Base-by-base conservation (phyloP, 352 stramenopile species). In the Pythium coloratum region DNA sequence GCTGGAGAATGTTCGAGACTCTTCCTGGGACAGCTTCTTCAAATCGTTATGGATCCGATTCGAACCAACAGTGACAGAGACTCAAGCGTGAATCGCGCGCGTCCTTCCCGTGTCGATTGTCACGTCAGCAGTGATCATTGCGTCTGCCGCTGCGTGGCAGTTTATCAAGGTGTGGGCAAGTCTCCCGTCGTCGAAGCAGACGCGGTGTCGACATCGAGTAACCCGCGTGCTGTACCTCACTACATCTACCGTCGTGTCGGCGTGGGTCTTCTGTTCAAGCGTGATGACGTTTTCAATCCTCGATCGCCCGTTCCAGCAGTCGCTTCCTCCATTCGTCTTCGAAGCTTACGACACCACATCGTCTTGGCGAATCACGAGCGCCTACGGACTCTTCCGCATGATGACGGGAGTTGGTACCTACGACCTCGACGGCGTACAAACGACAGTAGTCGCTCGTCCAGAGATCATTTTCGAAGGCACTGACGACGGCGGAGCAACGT, bases 391-490 rank as follows among this genome's bases (percentile, higher is more conserved):
- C 9, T 97, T 97, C 65, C 77, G 92, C 6, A 75, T 73, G 18
- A 98, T 98, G 87, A 97, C 92, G 26, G 91, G 94, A 40, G 89
- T 98, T 8, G 91, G 86, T 24, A 75, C 61, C 2, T 61, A 83
- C 46, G 54, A 73, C 10, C 20, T 30, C 5, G 51, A 67, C 5
- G 73, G 73, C 13, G 33, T 77, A 32, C 70, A 55, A 6, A 44
- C 80, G 14, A 81, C 78, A 1, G 75, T 95, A 18, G 89, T 97
- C 7, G 89, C 81, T 36, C 77, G 91, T 16, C 91, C 91, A 10
- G 92, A 97, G 82, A 88, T 98, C 59, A 85, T 98, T 30, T 54
- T 98, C 7, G 88, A 97, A 75, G 87, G 85, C 30, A 82, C 76
- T 5, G 67, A 69, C 26, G 82, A 90, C 53, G 68, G 70, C 13